A percentile compares a stretch with the other conserved stretches of the same genome.
phyloP scores from a whole-genome alignment of 2,329 filamentous ascomycete species.

The Colletotrichum salicis region DNA sequence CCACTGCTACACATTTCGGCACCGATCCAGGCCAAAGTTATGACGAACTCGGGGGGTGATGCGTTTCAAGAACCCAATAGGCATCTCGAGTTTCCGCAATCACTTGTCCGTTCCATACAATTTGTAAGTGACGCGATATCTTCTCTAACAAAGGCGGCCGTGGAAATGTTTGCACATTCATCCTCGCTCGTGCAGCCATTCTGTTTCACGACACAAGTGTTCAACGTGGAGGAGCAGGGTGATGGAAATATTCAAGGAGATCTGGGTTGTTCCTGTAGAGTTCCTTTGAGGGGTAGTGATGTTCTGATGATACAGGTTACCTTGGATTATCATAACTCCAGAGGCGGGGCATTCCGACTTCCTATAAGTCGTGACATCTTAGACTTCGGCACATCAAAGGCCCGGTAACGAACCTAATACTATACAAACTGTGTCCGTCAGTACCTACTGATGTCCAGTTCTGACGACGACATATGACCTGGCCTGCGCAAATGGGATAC shows the following conservation, averaged over 20 bases:
- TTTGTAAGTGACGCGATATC: constrained; percentile 63
- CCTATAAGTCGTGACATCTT: constrained; percentile 9
- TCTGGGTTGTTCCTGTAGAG: neutral
- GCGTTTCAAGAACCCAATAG: constrained; percentile 72
- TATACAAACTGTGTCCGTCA: neutral
- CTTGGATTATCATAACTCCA: neutral
- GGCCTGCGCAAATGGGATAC: neutral
- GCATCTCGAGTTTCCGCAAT: constrained; percentile 69
- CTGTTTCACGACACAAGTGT: neutral
- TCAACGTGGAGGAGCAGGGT: neutral
- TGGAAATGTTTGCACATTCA: constrained; percentile 68
- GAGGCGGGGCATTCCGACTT: neutral
- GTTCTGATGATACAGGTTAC: neutral
- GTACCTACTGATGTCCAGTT: neutral
- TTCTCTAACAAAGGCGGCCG: constrained; percentile 67
- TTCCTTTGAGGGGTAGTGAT: neutral
- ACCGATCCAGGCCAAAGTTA: neutral
- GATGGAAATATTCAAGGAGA: neutral
- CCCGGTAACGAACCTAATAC: neutral
- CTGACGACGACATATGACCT: neutral
- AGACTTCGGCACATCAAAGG: constrained; percentile 5
- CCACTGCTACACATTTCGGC: neutral
- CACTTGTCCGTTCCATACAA: constrained; percentile 64
- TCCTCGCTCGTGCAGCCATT: constrained; percentile 41
- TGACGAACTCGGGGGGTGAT: constrained; percentile 67